Evolutionary conservation across 148 eudicot genomes (phyloP).

Genomic region (Oxyria digyna): DNA sequence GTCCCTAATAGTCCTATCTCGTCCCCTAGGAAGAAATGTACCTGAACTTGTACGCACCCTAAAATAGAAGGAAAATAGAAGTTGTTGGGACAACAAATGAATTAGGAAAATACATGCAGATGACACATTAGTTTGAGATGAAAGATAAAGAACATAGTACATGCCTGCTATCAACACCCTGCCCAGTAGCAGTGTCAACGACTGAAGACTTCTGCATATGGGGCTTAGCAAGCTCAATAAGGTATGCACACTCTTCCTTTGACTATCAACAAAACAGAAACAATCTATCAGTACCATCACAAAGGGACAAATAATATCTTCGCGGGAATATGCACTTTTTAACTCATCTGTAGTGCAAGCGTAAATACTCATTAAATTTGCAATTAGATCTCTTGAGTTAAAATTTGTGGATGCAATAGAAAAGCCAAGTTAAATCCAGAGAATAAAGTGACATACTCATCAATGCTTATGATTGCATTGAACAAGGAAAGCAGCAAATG

Average conservation of each 20-base stretch:
- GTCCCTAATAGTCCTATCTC: conserved; percentile 46
- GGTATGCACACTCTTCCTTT: conserved; percentile 73
- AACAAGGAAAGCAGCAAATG: not conserved
- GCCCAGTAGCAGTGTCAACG: conserved; percentile 72
- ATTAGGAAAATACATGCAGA: not conserved
- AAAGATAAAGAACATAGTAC: conserved; percentile 10
- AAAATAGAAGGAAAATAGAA: conserved; percentile 9
- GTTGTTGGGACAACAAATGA: not conserved
- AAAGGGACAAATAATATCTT: not conserved
- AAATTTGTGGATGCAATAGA: not conserved
- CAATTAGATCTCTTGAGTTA: not conserved
- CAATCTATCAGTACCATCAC: not conserved
- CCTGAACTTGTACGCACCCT: conserved; percentile 97
- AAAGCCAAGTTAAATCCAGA: not conserved
- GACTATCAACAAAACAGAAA: conserved; percentile 36
- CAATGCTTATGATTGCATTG: not conserved
- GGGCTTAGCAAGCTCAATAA: conserved; percentile 77
- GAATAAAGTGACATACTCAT: not conserved
- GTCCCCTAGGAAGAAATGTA: conserved; percentile 72
- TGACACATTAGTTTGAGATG: not conserved
- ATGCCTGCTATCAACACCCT: conserved; percentile 77
- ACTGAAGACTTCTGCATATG: conserved; percentile 81
- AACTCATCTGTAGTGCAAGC: not conserved
- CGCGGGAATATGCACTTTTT: not conserved
- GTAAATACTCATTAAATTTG: not conserved